These are phyloP conservation scores for Saturnispora sekii DNA, from an alignment of 805 yeast species.

Conservation along the genomic window DNA sequence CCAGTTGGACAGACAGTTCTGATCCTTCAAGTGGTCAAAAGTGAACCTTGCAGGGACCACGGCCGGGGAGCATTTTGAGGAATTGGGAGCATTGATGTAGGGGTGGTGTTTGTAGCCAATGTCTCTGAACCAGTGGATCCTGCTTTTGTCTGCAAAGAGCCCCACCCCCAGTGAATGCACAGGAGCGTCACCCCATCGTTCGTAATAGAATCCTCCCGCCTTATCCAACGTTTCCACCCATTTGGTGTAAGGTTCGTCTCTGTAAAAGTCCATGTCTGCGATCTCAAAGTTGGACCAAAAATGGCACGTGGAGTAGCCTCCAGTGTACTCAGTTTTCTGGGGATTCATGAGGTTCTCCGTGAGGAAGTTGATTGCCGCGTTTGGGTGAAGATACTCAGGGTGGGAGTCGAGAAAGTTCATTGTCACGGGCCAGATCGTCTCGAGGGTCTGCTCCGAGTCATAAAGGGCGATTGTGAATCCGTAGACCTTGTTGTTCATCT, in stretches of 20 bases:
- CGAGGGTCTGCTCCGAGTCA: constrained; percentile 58
- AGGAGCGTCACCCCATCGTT: constrained; percentile 93
- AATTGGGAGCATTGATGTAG: constrained; percentile 64
- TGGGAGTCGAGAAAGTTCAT: constrained; percentile 44
- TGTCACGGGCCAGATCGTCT: constrained; percentile 62
- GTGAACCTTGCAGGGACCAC: constrained; percentile 42
- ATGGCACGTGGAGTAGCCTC: constrained; percentile 56
- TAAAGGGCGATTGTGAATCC: constrained; percentile 65
- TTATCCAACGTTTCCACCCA: constrained; percentile 59
- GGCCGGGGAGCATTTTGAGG: constrained; percentile 40
- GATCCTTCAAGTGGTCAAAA: constrained; percentile 43
- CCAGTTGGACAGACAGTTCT: constrained; percentile 74
- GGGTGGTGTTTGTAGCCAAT: constrained; percentile 74
- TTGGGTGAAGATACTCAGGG: constrained; percentile 47
- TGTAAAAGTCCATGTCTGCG: constrained; percentile 71
- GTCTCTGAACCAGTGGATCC: constrained; percentile 81
- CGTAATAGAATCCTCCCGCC: constrained; percentile 78
- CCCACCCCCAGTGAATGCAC: constrained; percentile 72
- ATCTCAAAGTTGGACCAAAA: constrained; percentile 90
- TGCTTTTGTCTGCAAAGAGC: constrained; percentile 56
- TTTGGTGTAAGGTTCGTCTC: constrained; percentile 53
- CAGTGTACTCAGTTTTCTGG: constrained; percentile 28
- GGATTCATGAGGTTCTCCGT: constrained; percentile 45
- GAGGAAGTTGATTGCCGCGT: constrained; percentile 47
- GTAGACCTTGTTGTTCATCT: constrained; percentile 54